Evolutionary conservation across 2,329 filamentous ascomycete genomes (phyloP), one percentile per base, ranked within the genome.

Genomic region (Calonectria ilicicola): DNA sequence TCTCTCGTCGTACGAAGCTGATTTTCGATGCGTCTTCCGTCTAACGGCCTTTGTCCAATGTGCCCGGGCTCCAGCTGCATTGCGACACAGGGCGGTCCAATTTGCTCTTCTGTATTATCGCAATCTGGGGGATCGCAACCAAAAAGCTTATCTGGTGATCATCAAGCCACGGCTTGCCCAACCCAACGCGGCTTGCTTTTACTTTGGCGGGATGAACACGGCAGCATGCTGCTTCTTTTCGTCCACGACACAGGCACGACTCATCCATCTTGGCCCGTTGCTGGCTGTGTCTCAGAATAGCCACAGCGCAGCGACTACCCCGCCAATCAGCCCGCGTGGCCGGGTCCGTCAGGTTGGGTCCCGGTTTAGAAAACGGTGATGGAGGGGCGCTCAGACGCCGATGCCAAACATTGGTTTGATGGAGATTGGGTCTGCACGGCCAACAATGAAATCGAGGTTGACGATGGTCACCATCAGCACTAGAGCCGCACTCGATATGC

Each of bases 1-100:
- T 77, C 77, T 75, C 75, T 46, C 69, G 70, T 77, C 74, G 70
- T 77, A 77, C 71, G 64, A 79, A 79, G 65, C 21, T 56, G 65
- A 62, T 44, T 77, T 72, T 75, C 67, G 40, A 38, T 71, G 64
- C 58, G 69, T 71, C 71, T 71, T 67, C 70, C 60, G 65, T 72
- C 71, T 64, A 72, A 72, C 74, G 66, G 70, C 65, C 68, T 69
- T 76, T 67, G 71, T 70, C 67, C 42, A 72, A 49, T 65, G 29
- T 64, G 17, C 21, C 67, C 47, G 26, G 21, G 47, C 49, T 46
- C 40, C 40, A 46, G 35, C 49, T 38, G 35, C 62, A 58, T 63
- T 70, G 23, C 49, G 27, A 62, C 65, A 26, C 53, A 6, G 7
- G 32, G 38, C 47, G 65, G 40, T 10, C 29, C 46, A 46, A 63